Percentiles rank a stretch among this genome's conserved stretches.
These are phyloP conservation scores for Apiotrichum siamense DNA, from an alignment of 1,284 basidiomycete genomes.

Conservation along the genomic window DNA sequence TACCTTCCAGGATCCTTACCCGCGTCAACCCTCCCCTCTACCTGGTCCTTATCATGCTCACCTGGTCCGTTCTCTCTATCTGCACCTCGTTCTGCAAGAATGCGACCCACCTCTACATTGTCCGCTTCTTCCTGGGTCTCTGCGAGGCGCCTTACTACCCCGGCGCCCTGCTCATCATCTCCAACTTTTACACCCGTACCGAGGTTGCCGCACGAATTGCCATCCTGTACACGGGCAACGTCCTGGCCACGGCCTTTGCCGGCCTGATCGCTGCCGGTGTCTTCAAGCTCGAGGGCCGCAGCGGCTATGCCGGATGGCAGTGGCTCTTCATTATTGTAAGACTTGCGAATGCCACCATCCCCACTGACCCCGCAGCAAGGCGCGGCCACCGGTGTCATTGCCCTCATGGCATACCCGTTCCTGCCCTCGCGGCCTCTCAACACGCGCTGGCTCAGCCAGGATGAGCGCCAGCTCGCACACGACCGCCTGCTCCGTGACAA, in stretches of 20 bases:
- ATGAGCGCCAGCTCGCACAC: constrained; percentile 31
- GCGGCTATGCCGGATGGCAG: constrained; percentile 22
- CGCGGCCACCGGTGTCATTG: constrained; percentile 28
- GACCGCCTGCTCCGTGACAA: constrained; percentile 19
- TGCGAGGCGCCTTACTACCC: constrained; percentile 33
- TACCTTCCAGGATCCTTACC: constrained; percentile 36
- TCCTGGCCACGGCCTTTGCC: constrained; percentile 21
- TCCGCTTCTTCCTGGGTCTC: constrained; percentile 42
- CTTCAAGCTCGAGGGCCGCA: constrained; percentile 14
- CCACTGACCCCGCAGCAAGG: too few species aligned
- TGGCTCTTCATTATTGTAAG: constrained; percentile 23
- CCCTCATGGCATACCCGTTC: constrained; percentile 27
- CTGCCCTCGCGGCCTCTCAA: constrained; percentile 46
- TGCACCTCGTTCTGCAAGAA: constrained; percentile 25
- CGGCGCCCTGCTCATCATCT: constrained; percentile 41
- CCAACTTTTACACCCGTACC: constrained; percentile 40
- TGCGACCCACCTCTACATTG: constrained; percentile 27
- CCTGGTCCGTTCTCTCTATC: constrained; percentile 21
- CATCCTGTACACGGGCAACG: constrained; percentile 32
- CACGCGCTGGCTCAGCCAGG: constrained; percentile 42
- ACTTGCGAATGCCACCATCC: too few species aligned
- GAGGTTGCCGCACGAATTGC: constrained; percentile 41
- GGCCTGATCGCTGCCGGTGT: constrained; percentile 22
- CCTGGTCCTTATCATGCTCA: constrained; percentile 31
- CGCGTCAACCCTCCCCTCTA: constrained; percentile 32